Evolutionary conservation across 805 yeast genomes (phyloP).

Genomic region (Ogataea naganishii): DNA sequence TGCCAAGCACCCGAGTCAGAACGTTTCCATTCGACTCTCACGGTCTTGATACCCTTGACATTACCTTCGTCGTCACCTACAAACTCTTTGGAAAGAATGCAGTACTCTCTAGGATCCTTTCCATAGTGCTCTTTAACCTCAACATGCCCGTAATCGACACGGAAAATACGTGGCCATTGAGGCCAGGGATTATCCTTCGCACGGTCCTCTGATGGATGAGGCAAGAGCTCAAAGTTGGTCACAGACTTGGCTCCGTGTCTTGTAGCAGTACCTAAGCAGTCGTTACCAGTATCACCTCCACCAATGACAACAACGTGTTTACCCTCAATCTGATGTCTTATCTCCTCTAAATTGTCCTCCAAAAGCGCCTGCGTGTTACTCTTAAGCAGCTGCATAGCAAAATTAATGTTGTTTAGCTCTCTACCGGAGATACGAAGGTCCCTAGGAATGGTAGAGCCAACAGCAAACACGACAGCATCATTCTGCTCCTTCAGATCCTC

Average conservation of each 20-base stretch:
- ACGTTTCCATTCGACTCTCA: conserved; percentile 96
- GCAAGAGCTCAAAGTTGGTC: conserved; percentile 86
- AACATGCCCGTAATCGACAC: conserved; percentile 96
- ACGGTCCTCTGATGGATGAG: conserved; percentile 80
- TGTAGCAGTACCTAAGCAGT: conserved; percentile 94
- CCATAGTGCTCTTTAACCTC: conserved; percentile 95
- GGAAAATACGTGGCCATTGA: conserved; percentile 97
- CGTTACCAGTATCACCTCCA: conserved; percentile 99
- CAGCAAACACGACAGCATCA: conserved; percentile 86
- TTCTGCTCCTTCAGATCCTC: conserved; percentile 53
- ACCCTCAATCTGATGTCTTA: conserved; percentile 64
- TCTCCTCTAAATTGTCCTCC: conserved; percentile 69
- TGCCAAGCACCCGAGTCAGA: conserved; percentile 97
- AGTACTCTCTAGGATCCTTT: conserved; percentile 94
- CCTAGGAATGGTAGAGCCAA: conserved; percentile 95
- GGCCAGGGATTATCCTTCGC: conserved; percentile 99
- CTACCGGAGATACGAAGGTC: conserved; percentile 94
- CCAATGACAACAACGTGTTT: conserved; percentile 95
- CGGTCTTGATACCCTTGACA: conserved; percentile 91
- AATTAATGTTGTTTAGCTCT: conserved; percentile 80
- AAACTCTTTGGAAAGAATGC: conserved; percentile 91
- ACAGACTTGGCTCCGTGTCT: conserved; percentile 97
- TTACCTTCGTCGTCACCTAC: conserved; percentile 93
- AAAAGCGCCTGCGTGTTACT: conserved; percentile 86
- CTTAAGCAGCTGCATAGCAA: conserved; percentile 87